A percentile compares a stretch with the other conserved stretches of the same genome.
Evolutionary conservation across 169 alveolate genomes (phyloP).

Genomic region (Toxoplasma gondii): DNA sequence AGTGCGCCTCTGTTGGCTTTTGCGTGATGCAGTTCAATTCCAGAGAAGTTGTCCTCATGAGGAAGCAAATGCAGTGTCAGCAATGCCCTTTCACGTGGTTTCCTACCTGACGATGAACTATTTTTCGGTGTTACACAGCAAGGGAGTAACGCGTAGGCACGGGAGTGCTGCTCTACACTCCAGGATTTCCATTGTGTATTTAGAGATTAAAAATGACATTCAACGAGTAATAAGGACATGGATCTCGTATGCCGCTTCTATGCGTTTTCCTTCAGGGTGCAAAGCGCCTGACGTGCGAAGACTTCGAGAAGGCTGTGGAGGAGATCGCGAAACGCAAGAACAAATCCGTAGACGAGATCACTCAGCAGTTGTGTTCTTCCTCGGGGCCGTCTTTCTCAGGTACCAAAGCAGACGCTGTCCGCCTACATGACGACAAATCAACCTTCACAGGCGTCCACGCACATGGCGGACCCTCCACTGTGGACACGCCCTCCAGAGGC

Average conservation of each 20-base stretch:
- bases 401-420: constrained; percentile 88
- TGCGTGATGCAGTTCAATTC: too few species aligned
- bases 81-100: too few species aligned
- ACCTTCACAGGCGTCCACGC: constrained; percentile 90
- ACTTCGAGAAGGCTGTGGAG: constrained; percentile 73
- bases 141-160: too few species aligned
- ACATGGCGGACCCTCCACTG: constrained; percentile 88
- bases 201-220: too few species aligned
- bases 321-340: constrained; percentile 64
- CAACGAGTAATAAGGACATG: too few species aligned
- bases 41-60: too few species aligned
- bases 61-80: too few species aligned
- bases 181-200: too few species aligned
- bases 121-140: too few species aligned
- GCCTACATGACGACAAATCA: constrained; percentile 87
- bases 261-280: constrained; percentile 60
- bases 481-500: constrained; percentile 78
- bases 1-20: constrained; percentile 1
- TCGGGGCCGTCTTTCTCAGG: constrained; percentile 90
- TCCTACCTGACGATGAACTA: too few species aligned
- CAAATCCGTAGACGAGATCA: constrained; percentile 57
- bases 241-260: neutral
- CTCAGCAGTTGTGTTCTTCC: constrained; percentile 64
- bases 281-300: constrained; percentile 74
- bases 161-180: too few species aligned